Evolutionary conservation across 306 rosid genomes (phyloP).

Genomic region (Morella rubra): DNA sequence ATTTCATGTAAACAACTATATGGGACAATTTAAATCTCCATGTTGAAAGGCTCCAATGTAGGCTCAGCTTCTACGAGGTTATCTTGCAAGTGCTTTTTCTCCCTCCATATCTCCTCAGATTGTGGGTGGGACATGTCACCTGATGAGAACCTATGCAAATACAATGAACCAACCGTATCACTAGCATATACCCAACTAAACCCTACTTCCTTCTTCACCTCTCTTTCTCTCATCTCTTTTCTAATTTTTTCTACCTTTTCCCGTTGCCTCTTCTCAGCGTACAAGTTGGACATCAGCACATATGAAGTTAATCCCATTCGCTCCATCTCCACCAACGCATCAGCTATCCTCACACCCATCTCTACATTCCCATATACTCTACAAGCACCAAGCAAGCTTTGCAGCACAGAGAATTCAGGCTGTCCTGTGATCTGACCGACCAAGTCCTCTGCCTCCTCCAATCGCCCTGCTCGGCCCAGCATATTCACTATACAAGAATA

Average conservation of each 20-base stretch:
- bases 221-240: slow-evolving; percentile 66
- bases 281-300: slow-evolving; percentile 69
- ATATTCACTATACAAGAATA: slow-evolving; percentile 78
- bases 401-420: slow-evolving; percentile 64
- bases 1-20: too few relatives aligned
- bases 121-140: slow-evolving; percentile 67
- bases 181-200: slow-evolving; percentile 74
- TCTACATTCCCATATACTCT: slow-evolving; percentile 61
- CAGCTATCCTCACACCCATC: slow-evolving; percentile 61
- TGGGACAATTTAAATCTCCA: too few relatives aligned
- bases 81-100: slow-evolving; percentile 13
- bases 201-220: slow-evolving; percentile 77
- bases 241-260: slow-evolving; percentile 73
- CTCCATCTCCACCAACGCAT: slow-evolving; percentile 57
- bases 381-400: slow-evolving; percentile 84
- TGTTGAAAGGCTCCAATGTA: not conserved
- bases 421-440: slow-evolving; percentile 54
- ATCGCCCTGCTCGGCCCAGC: slow-evolving; percentile 66
- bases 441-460: slow-evolving; percentile 69
- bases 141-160: slow-evolving; percentile 74
- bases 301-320: slow-evolving; percentile 68
- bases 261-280: slow-evolving; percentile 81
- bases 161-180: slow-evolving; percentile 49
- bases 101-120: slow-evolving; percentile 57
- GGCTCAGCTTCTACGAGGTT: not conserved